Evolutionary conservation across 2,329 filamentous ascomycete genomes (phyloP).

Genomic region (Eurotiales sp.): DNA sequence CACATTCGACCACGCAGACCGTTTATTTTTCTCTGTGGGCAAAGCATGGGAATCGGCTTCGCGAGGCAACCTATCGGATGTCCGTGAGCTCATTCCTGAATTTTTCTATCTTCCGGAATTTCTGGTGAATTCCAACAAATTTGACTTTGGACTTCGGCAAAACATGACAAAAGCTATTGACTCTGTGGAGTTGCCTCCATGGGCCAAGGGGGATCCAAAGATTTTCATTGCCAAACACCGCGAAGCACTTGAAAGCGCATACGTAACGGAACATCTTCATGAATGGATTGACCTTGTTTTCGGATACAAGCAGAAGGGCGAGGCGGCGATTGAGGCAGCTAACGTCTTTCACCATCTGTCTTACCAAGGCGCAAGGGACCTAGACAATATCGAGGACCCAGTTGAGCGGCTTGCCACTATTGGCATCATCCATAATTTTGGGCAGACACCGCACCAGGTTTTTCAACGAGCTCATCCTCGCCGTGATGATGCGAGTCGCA

Average conservation of each 20-base stretch:
- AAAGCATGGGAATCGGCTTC: conserved; percentile 91
- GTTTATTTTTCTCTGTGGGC: conserved; percentile 88
- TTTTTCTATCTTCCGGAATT: conserved; percentile 98
- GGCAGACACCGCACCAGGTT: conserved; percentile 93
- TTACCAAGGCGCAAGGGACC: conserved; percentile 87
- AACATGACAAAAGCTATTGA: conserved; percentile 76
- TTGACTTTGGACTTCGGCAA: conserved; percentile 87
- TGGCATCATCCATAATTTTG: conserved; percentile 97
- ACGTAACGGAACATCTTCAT: conserved; percentile 85
- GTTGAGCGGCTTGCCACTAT: conserved; percentile 85
- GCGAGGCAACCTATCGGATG: conserved; percentile 84
- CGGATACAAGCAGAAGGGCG: conserved; percentile 87
- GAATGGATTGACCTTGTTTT: conserved; percentile 97
- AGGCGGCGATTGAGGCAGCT: conserved; percentile 82
- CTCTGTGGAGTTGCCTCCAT: conserved; percentile 83
- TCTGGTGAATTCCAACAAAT: conserved; percentile 85
- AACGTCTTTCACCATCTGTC: conserved; percentile 97
- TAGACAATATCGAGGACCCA: conserved; percentile 86
- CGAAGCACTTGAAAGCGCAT: conserved; percentile 90
- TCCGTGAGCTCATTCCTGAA: conserved; percentile 90
- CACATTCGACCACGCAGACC: conserved; percentile 90
- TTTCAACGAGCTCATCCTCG: conserved; percentile 76
- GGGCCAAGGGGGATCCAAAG: conserved; percentile 93
- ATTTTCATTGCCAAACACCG: conserved; percentile 94
- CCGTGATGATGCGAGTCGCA: conserved; percentile 65